Evolutionary conservation across 2,329 filamentous ascomycete species (phyloP), one percentile per base, ranked within the genome.

Genomic region (Neonectria faginata): DNA sequence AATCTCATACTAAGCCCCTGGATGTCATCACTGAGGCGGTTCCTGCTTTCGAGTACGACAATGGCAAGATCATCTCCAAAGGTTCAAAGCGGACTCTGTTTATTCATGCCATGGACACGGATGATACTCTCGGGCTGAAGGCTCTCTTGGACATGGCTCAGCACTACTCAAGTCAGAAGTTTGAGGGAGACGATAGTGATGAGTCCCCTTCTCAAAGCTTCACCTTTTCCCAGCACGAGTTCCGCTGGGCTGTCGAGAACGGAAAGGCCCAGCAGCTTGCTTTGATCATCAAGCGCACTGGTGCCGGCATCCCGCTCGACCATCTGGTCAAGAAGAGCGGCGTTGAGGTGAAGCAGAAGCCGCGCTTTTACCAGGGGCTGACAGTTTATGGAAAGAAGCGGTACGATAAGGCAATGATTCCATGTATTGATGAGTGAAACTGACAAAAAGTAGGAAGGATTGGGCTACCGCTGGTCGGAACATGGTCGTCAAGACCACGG

Each of bases 341-440:
- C 3, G 78, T 91, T 1, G 84, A 90, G 70, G 76, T 89, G 53
- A 83, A 87, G 57, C 81, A 87, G 67, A 92, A 90, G 75, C 88
- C 92, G 1, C 85, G 85, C 18, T 92, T 88, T 76, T 97, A 97
- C 74, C 91, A 92, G 76, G 93, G 93, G 0, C 78, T 95, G 31
- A 90, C 88, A 1, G 90, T 97, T 1, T 89, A 91, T 67, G 92
- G 92, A 2, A 89, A 88, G 76, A 94, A 94, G 74, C 80, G 81
- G 82, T 82, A 76, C 31, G 72, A 62, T 25, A 22, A 22, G 25
- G 41, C 18, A n/a, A 61, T 10, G 7, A 47, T 10, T 2, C 5
- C 14, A 2, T 1, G 14, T 25, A 16, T 57, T 31, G 44, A 36
- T 33, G 45, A 11, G 18, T 51, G 39, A 39, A 22, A 55, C 67